Base-by-base conservation (phyloP, 2,329 filamentous ascomycete species). In the Diaporthe sp. region DNA sequence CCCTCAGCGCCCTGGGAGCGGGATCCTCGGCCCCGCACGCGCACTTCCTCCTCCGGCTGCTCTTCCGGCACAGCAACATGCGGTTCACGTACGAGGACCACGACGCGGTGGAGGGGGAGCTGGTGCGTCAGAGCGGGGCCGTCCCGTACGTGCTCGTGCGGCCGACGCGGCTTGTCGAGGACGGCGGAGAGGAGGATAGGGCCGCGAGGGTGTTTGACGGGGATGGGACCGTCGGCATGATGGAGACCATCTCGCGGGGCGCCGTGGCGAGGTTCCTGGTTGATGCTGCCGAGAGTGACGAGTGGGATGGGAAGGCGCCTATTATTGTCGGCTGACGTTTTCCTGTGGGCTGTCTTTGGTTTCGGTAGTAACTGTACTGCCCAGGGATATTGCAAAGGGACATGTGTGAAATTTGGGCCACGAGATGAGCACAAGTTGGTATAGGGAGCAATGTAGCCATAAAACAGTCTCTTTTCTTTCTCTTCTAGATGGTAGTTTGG, bases 1-100 rank as follows among this genome's bases (percentile, higher is more conserved):
- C 88, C 64, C 85, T 90, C 80, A 88, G 86, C 17, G 85, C 87
- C 1, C 85, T 87, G 75, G 89, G 89, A 15, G 84, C 86, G 1
- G 87, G 85, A 0, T 79, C 82, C 40, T 89, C 88, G 6, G 86
- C 82, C 79, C 35, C 74, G 0, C 84, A 85, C 67, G 78, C 89
- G 74, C 80, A 84, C 57, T 84, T 81, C 45, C 79, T 85, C 1
- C 77, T 89, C 76, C 82, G 84, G 22, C 72, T 84, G 45, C 75
- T 89, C n/a, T 85, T 91, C 77, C 82, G 79, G 42, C 80, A 86
- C 55, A 85, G 83, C 47, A 85, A 86, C 74, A 88, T 89, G 85
- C 81, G 77, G 28, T 80, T 84, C 40, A 85, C 85, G 61, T 84
- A 85, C 38, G 80, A 84, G 1, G 89, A 90, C 72, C 89, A 90